Conservation (phyloP, 2,329 filamentous ascomycete genomes). For the Venturia pyrina region DNA sequence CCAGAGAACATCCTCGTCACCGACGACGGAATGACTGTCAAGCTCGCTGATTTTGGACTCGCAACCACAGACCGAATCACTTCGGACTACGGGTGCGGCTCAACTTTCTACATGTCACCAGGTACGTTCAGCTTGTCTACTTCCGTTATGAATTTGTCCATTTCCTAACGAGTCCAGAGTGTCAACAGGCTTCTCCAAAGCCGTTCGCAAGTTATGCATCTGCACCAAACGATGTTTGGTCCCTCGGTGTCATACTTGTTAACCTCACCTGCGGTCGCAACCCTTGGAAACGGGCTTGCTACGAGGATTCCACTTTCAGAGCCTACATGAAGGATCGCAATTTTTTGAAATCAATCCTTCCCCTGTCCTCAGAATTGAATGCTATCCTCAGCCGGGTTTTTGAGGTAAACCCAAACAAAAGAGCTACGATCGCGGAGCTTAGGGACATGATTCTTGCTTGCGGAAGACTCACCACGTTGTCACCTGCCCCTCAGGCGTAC, state of each 20-base stretch:
- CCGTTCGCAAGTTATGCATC: constrained; percentile 73
- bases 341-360: constrained; percentile 88
- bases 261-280: constrained; percentile 97
- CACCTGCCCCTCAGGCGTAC: neutral
- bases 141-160: constrained; percentile 7
- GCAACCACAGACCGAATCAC: constrained; percentile 77
- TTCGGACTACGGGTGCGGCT: constrained; percentile 93
- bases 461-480: constrained; percentile 53
- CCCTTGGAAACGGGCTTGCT: constrained; percentile 93
- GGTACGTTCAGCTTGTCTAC: constrained; percentile 41
- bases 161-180: constrained; percentile 52
- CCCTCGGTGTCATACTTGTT: constrained; percentile 92
- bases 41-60: constrained; percentile 94
- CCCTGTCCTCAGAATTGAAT: constrained; percentile 82
- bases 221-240: constrained; percentile 95
- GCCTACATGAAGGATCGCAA: constrained; percentile 76
- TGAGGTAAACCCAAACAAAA: constrained; percentile 69
- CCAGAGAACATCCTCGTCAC: constrained; percentile 95
- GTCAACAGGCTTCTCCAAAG: constrained; percentile 65
- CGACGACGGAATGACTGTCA: constrained; percentile 78
- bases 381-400: constrained; percentile 81
- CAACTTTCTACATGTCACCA: constrained; percentile 99
- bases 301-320: constrained; percentile 89
- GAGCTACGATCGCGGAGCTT: constrained; percentile 74
- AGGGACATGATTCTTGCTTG: constrained; percentile 68